Evolutionary conservation across 345 rosid species (phyloP).

Genomic region (Boechera divaricarpa): DNA sequence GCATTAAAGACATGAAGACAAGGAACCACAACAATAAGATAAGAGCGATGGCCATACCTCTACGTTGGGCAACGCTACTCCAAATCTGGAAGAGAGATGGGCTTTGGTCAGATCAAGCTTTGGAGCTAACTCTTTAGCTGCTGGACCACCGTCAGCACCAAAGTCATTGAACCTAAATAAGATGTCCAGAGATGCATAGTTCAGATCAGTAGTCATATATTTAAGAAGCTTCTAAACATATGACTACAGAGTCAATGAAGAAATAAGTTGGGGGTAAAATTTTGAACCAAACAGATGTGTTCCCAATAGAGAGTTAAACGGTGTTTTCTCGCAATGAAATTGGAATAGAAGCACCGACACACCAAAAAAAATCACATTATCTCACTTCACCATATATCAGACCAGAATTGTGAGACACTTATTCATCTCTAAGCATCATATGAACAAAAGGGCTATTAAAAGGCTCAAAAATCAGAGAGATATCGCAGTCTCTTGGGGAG

Average conservation of each 20-base stretch:
- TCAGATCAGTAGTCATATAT: background rate
- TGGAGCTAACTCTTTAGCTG: conserved; percentile 72
- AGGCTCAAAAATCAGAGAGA: background rate
- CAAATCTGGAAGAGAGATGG: conserved; percentile 60
- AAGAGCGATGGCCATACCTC: conserved; percentile 55
- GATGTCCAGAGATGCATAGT: background rate
- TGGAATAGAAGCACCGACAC: background rate
- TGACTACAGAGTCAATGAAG: background rate
- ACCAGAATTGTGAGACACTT: background rate
- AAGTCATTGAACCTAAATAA: conserved; percentile 60
- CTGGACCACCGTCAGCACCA: conserved; percentile 84
- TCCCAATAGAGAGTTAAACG: background rate
- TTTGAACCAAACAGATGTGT: no score
- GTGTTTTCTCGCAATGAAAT: background rate
- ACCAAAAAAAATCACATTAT: background rate
- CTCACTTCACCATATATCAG: background rate
- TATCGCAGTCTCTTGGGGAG: background rate
- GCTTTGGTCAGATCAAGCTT: conserved; percentile 60
- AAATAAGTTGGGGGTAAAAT: no score
- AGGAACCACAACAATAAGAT: background rate
- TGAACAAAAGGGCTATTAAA: background rate
- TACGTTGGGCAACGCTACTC: conserved; percentile 55
- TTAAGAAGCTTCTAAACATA: background rate
- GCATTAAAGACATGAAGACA: conserved; percentile 13
- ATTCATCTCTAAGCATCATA: background rate